Conservation (phyloP, 805 yeast species). For the Lipomyces yamanashiensis region DNA sequence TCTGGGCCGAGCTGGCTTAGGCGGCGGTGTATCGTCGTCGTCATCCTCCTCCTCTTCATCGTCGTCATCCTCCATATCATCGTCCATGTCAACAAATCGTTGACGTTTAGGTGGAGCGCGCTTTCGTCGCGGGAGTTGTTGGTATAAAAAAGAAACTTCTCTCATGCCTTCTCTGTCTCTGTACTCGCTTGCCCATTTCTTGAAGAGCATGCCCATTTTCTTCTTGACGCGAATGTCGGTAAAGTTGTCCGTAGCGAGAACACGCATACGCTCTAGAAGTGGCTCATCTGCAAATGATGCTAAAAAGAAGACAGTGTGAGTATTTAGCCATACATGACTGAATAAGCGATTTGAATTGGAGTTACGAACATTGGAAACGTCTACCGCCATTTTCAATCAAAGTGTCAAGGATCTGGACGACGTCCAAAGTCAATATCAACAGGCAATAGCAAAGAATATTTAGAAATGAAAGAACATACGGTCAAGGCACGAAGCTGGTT, state of each 20-base stretch:
- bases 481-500: constrained; percentile 73
- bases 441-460: not conserved
- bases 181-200: constrained; percentile 70
- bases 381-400: constrained; percentile 62
- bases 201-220: constrained; percentile 56
- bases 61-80: constrained; percentile 31
- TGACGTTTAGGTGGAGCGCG: constrained; percentile 39
- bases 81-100: constrained; percentile 32
- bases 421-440: not conserved
- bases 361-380: constrained; percentile 38
- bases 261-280: constrained; percentile 64
- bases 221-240: constrained; percentile 53
- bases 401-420: constrained; percentile 53
- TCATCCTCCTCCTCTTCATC: constrained; percentile 28
- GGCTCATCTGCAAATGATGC: constrained; percentile 56
- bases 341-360: not conserved
- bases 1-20: constrained; percentile 31
- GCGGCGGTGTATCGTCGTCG: constrained; percentile 21
- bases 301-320: not conserved
- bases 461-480: constrained; percentile 39
- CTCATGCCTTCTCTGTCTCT: constrained; percentile 54
- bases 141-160: constrained; percentile 55
- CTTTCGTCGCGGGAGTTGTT: constrained; percentile 49
- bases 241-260: constrained; percentile 52
- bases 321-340: not conserved